Conservation (phyloP, 1,139 yeast species). For the Scheffersomyces quercinus region DNA sequence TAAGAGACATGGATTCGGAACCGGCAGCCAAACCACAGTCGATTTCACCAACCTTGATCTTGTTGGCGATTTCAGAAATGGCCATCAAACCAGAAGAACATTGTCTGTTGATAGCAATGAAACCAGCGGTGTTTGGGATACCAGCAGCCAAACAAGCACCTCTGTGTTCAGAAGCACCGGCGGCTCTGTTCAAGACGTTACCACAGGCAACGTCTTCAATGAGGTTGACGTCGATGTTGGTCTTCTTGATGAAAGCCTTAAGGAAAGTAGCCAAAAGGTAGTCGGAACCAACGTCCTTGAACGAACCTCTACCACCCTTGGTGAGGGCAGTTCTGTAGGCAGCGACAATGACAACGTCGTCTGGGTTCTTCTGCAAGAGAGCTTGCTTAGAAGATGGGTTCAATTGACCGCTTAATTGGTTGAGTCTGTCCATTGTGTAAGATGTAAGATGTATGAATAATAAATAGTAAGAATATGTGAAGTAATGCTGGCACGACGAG, state of each 20-base stretch:
- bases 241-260: conserved; percentile 57
- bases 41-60: conserved; percentile 84
- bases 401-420: conserved; percentile 60
- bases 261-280: conserved; percentile 68
- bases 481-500: not conserved
- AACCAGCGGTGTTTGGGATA: conserved; percentile 61
- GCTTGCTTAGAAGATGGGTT: conserved; percentile 47
- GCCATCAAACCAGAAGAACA: conserved; percentile 95
- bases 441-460: conserved; percentile 4
- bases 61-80: conserved; percentile 83
- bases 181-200: conserved; percentile 85
- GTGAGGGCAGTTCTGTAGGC: conserved; percentile 91
- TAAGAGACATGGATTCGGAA: conserved; percentile 86
- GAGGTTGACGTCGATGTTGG: conserved; percentile 61
- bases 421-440: conserved; percentile 56
- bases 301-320: conserved; percentile 80
- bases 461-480: not conserved
- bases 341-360: conserved; percentile 82
- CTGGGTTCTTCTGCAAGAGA: conserved; percentile 61
- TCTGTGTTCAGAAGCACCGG: conserved; percentile 90
- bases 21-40: conserved; percentile 91
- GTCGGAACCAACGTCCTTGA: conserved; percentile 75
- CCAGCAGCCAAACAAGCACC: conserved; percentile 64
- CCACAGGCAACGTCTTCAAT: conserved; percentile 87
- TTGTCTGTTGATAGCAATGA: conserved; percentile 85